phyloP scores from a whole-genome alignment of 495 filamentous ascomycete species.

The Delitschia confertaspora region DNA sequence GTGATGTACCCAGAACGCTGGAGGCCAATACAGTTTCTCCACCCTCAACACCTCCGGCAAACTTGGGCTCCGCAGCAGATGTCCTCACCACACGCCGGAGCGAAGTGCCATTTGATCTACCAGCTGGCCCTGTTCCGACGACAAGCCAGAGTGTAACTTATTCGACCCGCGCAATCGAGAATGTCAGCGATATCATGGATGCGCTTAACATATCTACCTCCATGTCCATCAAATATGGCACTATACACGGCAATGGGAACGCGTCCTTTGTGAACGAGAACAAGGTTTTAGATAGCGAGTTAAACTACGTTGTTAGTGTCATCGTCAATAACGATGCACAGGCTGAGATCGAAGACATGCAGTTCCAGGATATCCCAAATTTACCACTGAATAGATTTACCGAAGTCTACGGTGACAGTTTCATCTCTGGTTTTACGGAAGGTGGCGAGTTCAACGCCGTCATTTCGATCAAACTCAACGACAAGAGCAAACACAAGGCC shows the following conservation, averaged over 20 bases:
- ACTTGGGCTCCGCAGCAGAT: constrained; percentile 6
- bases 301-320: constrained; percentile 36
- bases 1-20: constrained; percentile 1
- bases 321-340: constrained; percentile 35
- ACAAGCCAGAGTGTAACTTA: constrained; percentile 33
- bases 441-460: constrained; percentile 36
- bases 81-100: constrained; percentile 1
- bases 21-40: constrained; percentile 4
- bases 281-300: constrained; percentile 34
- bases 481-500: constrained; percentile 29
- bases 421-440: constrained; percentile 35
- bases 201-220: constrained; percentile 33
- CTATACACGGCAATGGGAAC: constrained; percentile 33
- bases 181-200: constrained; percentile 34
- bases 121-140: constrained; percentile 10
- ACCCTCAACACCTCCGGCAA: constrained; percentile 1
- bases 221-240: constrained; percentile 34
- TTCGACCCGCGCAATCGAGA: constrained; percentile 32
- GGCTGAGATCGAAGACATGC: constrained; percentile 23
- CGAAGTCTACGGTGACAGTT: constrained; percentile 35
- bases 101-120: constrained; percentile 21
- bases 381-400: constrained; percentile 29
- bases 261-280: constrained; percentile 33
- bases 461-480: constrained; percentile 31
- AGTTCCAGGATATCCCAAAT: constrained; percentile 30